Conservation (phyloP, 1,284 basidiomycete species). For the Lentinula novae-zelandiae region DNA sequence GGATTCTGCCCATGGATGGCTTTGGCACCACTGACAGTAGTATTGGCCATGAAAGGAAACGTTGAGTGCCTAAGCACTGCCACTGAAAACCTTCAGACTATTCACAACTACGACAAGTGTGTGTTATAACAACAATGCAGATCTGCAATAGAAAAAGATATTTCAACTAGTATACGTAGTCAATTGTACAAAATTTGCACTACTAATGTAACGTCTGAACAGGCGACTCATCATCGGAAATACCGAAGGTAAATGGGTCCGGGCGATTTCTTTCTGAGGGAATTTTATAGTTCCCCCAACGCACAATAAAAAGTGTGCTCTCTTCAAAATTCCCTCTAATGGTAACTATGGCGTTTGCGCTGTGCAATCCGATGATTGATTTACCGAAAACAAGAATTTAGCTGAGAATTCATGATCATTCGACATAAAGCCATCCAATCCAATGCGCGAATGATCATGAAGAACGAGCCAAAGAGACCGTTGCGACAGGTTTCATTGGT, state of each 20-base stretch:
- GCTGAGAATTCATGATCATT: background rate
- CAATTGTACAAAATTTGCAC: background rate
- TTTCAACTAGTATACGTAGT: background rate
- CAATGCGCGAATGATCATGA: background rate
- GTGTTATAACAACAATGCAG: too few relatives aligned
- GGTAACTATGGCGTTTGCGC: too few relatives aligned
- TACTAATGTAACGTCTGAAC: constrained; percentile 3
- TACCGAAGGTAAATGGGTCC: too few relatives aligned
- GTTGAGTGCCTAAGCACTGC: background rate
- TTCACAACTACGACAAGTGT: too few relatives aligned
- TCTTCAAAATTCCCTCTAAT: too few relatives aligned
- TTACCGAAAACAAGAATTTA: background rate
- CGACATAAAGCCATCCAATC: background rate
- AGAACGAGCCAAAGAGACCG: constrained; percentile 1
- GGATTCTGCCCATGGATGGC: constrained; percentile 94
- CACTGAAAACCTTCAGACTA: background rate
- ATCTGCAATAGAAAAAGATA: background rate
- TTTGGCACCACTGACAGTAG: constrained; percentile 76
- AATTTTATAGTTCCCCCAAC: too few relatives aligned
- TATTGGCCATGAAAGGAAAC: constrained; percentile 75
- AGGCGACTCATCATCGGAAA: background rate
- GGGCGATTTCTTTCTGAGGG: too few relatives aligned
- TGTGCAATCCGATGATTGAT: background rate
- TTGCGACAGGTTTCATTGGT: constrained; percentile 3
- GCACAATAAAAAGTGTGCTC: too few relatives aligned